These are phyloP conservation scores for Sporothrix globosa DNA, from an alignment of 2,329 filamentous ascomycete species.

Conservation along the genomic window DNA sequence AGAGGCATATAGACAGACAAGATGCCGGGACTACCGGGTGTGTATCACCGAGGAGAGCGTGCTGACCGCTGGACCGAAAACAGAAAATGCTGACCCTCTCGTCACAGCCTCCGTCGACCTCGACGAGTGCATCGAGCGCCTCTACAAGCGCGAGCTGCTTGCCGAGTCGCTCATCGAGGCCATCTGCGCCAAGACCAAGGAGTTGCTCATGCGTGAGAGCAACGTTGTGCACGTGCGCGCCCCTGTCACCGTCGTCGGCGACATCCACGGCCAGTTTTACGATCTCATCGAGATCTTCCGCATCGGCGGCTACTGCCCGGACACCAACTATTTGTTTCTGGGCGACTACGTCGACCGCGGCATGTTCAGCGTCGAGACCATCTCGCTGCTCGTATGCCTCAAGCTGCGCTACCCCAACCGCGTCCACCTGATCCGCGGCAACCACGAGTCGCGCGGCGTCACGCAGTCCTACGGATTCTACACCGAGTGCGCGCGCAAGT, in stretches of 20 bases:
- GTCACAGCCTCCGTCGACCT: conserved; percentile 75
- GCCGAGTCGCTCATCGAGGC: conserved; percentile 97
- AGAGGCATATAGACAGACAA: conserved; percentile 29
- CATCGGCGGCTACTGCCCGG: conserved; percentile 94
- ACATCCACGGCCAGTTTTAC: conserved; percentile 99
- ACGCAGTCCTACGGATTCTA: conserved; percentile 99
- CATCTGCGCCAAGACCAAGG: conserved; percentile 98
- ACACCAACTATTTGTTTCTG: conserved; percentile 97
- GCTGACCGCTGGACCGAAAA: neutral
- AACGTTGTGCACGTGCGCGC: conserved; percentile 97
- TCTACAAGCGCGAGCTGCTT: conserved; percentile 96
- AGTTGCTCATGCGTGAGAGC: conserved; percentile 98
- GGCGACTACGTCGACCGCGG: conserved; percentile 98
- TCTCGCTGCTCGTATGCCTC: conserved; percentile 93
- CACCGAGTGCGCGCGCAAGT: conserved; percentile 96
- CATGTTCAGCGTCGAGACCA: conserved; percentile 98
- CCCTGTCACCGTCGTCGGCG: conserved; percentile 94
- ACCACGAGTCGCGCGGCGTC: conserved; percentile 96
- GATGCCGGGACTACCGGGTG: conserved; percentile 45
- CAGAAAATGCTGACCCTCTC: neutral
- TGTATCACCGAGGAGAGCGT: conserved; percentile 30
- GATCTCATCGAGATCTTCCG: conserved; percentile 99
- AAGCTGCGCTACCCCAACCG: conserved; percentile 96
- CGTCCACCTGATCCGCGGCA: conserved; percentile 94
- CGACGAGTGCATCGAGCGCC: conserved; percentile 94